A percentile compares a stretch with the other conserved stretches of the same genome.
phyloP scores from a whole-genome alignment of 2,329 filamentous ascomycete genomes.

The Gyromitra esculenta region DNA sequence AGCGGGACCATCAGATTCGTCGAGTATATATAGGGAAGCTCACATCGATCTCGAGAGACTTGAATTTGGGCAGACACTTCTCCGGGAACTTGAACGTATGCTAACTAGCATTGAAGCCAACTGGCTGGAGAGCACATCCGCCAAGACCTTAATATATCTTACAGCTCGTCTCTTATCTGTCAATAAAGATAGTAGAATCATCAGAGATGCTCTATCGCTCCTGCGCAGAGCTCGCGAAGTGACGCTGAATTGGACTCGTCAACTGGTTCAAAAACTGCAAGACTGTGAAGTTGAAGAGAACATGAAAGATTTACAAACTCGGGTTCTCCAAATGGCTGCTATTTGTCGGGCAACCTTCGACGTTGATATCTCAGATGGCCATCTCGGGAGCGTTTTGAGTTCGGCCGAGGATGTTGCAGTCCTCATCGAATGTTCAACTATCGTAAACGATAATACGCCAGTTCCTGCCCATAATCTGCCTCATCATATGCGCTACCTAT shows the following conservation, averaged over 20 bases:
- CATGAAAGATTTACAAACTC: constrained; percentile 41
- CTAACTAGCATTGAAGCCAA: constrained; percentile 63
- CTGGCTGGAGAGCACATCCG: constrained; percentile 62
- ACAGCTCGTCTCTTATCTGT: constrained; percentile 53
- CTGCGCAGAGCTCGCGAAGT: constrained; percentile 49
- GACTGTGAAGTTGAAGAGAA: constrained; percentile 34
- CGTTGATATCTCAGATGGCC: constrained; percentile 36
- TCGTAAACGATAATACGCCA: constrained; percentile 60
- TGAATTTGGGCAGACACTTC: constrained; percentile 58
- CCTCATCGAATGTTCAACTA: constrained; percentile 61
- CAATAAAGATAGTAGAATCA: constrained; percentile 37
- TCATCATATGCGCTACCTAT: constrained; percentile 49
- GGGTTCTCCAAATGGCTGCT: constrained; percentile 52
- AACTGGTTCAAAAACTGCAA: constrained; percentile 40
- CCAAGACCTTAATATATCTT: constrained; percentile 53
- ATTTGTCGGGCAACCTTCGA: constrained; percentile 57
- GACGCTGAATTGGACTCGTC: constrained; percentile 52
- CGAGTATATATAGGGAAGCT: constrained; percentile 38
- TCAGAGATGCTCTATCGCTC: constrained; percentile 39
- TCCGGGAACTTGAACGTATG: constrained; percentile 59
- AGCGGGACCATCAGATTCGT: constrained; percentile 60
- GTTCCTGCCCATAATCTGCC: constrained; percentile 19
- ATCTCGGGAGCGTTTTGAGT: constrained; percentile 58
- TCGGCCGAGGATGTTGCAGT: constrained; percentile 58
- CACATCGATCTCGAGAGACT: constrained; percentile 57